Evolutionary conservation across 805 yeast genomes (phyloP), one percentile per base, ranked within the genome.

Genomic region (Myxozyma vanderwaltii): DNA sequence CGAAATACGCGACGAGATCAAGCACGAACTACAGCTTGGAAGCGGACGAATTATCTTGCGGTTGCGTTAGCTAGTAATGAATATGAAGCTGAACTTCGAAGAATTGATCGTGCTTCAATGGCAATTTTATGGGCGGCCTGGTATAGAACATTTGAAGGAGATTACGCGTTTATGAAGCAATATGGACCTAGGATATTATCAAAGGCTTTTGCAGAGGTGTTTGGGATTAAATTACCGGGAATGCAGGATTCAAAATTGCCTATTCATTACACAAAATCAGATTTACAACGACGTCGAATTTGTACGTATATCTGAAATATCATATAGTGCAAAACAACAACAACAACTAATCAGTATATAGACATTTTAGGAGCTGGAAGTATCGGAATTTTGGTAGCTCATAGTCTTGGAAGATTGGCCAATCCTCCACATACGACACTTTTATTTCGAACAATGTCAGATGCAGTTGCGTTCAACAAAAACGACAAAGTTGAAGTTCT

Each of bases 301-400:
- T 47, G 51, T 47, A 23, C 26, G 49, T 19, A 1, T 19, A 12
- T 13, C n/a, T n/a, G n/a, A n/a, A n/a, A n/a, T n/a, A n/a, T n/a
- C n/a, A n/a, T n/a, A n/a, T n/a, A n/a, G n/a, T n/a, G n/a, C n/a
- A n/a, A n/a, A n/a, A n/a, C 50, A n/a, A 4, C 8, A 7, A 10
- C 27, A 1, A 8, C 1, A 24, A 4, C 17, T 8, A 44, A 27
- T n/a, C 24, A 17, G 5, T 40, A 21, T n/a, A 23, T n/a, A 47
- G 51, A 47, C 12, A 40, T 59, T 2, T 29, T 51, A 6, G 63
- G 63, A 15, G 54, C 44, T 10, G 63, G 63, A 17, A 50, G 58
- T 27, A 49, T 59, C 7, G 63, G 63, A 4, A 35, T 33, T 1
- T 35, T 54, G 5, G 27, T 59, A 4, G 59, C 61, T 15, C 46